Conservation (phyloP, 1,139 yeast species). For the Taphrina flavorubra region DNA sequence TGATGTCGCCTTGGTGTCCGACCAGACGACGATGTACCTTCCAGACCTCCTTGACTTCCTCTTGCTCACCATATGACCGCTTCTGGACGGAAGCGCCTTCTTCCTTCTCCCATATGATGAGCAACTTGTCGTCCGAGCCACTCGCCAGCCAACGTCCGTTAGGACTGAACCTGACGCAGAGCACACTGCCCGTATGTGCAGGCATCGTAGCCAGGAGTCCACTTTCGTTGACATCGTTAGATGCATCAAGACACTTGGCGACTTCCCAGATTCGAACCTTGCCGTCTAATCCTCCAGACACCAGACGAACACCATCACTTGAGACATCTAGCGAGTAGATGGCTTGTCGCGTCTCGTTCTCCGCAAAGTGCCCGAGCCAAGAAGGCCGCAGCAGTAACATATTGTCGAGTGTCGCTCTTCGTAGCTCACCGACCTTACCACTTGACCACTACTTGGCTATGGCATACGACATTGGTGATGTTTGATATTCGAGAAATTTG, state of each 20-base stretch:
- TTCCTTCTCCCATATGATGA: constrained; percentile 91
- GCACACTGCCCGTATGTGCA: constrained; percentile 88
- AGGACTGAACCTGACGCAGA: constrained; percentile 89
- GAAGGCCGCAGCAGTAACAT: constrained; percentile 36
- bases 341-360: constrained; percentile 29
- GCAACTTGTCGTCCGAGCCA: constrained; percentile 92
- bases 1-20: constrained; percentile 96
- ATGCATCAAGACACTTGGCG: constrained; percentile 56
- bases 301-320: constrained; percentile 80
- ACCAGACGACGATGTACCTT: constrained; percentile 66
- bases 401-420: neutral
- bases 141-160: constrained; percentile 88
- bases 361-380: constrained; percentile 40
- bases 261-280: constrained; percentile 90
- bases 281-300: constrained; percentile 93
- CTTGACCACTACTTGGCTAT: no score
- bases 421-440: neutral
- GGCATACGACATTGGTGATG: no score
- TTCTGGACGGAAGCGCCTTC: constrained; percentile 55
- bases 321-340: constrained; percentile 80
- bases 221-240: constrained; percentile 52
- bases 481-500: neutral
- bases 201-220: constrained; percentile 79
- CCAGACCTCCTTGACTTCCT: constrained; percentile 42
- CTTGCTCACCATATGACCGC: constrained; percentile 39